Conservation (phyloP, 257 asterid species). For the Penstemon newberryi region DNA sequence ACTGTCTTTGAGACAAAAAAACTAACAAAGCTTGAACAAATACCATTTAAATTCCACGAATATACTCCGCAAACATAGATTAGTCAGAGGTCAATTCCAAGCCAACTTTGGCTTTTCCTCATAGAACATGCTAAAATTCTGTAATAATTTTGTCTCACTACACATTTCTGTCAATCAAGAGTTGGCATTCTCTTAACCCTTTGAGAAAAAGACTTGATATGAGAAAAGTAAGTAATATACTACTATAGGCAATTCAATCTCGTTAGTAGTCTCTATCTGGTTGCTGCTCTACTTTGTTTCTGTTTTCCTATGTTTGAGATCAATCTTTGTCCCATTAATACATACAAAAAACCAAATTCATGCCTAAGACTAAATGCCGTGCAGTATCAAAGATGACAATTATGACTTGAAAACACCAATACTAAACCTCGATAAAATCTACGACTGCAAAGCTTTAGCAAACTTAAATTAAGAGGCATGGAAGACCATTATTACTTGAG, state of each 20-base stretch:
- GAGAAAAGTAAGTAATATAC: neutral
- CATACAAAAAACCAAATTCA: constrained; percentile 22
- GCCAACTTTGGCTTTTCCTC: too few species aligned
- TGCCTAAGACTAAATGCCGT: constrained; percentile 13
- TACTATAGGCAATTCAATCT: constrained; percentile 1
- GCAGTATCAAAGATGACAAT: constrained; percentile 19
- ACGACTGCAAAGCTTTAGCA: constrained; percentile 17
- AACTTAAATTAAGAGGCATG: constrained; percentile 25
- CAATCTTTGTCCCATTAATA: constrained; percentile 7
- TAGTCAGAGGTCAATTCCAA: too few species aligned
- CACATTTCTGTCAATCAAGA: too few species aligned
- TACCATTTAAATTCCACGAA: too few species aligned
- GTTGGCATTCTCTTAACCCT: too few species aligned
- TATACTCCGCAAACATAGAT: too few species aligned
- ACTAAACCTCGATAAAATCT: constrained; percentile 32
- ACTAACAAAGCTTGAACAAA: too few species aligned
- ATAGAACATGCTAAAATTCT: too few species aligned
- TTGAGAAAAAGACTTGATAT: neutral
- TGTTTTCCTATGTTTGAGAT: constrained; percentile 7
- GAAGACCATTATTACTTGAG: constrained; percentile 7
- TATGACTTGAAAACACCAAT: constrained; percentile 23
- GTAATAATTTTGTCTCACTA: too few species aligned
- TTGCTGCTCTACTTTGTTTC: neutral
- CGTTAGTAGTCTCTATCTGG: neutral
- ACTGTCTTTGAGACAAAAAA: too few species aligned